Evolutionary conservation across 805 yeast species (phyloP).

Genomic region (Candida suzukii): DNA sequence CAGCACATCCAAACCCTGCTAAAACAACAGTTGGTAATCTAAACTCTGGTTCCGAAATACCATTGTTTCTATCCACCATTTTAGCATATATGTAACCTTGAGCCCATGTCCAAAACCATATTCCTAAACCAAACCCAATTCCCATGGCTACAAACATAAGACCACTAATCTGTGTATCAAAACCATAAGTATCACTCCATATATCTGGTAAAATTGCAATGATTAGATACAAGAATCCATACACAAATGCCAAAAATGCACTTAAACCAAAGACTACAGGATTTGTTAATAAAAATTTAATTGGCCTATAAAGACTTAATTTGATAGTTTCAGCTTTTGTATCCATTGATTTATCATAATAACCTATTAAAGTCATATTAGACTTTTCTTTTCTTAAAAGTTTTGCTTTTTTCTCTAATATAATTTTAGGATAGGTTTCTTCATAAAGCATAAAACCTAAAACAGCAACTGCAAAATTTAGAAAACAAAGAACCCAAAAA

Average conservation of each 20-base stretch:
- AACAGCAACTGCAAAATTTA: constrained; percentile 36
- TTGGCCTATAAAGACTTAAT: constrained; percentile 44
- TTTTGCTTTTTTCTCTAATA: constrained; percentile 20
- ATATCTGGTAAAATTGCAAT: constrained; percentile 56
- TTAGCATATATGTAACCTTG: constrained; percentile 34
- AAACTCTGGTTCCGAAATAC: constrained; percentile 41
- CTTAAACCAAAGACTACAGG: constrained; percentile 38
- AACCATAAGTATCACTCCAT: constrained; percentile 44
- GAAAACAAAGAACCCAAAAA: constrained; percentile 25
- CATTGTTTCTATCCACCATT: constrained; percentile 38
- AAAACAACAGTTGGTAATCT: constrained; percentile 32
- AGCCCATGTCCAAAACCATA: constrained; percentile 31
- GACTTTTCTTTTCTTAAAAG: constrained; percentile 25
- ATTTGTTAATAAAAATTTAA: constrained; percentile 1
- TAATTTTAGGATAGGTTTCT: constrained; percentile 42
- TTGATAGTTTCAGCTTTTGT: constrained; percentile 2
- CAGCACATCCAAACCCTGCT: constrained; percentile 39
- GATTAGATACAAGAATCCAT: constrained; percentile 61
- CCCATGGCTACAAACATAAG: constrained; percentile 36
- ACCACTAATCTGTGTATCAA: constrained; percentile 31
- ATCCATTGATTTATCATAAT: constrained; percentile 38
- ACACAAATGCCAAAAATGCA: constrained; percentile 39
- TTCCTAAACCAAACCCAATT: constrained; percentile 35
- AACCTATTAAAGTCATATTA: constrained; percentile 48
- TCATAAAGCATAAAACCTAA: constrained; percentile 32